Conservation (phyloP, 2,329 filamentous ascomycete genomes). For the Lecanicillium sp. region DNA sequence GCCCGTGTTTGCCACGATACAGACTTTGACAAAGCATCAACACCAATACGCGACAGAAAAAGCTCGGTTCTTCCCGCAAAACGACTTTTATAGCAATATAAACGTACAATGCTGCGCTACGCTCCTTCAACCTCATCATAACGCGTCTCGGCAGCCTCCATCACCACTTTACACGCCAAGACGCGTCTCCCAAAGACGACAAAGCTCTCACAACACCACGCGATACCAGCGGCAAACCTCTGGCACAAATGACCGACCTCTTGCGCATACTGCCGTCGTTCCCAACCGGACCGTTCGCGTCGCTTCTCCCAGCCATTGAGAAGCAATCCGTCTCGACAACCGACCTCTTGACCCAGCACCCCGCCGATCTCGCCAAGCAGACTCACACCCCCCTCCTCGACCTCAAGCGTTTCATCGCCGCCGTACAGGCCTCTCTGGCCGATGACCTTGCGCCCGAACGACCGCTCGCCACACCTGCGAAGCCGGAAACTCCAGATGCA, state of each 20-base stretch:
- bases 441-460: constrained; percentile 38
- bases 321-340: constrained; percentile 67
- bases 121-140: no score
- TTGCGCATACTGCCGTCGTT: constrained; percentile 76
- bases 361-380: constrained; percentile 75
- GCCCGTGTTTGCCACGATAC: no score
- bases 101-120: no score
- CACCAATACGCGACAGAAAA: no score
- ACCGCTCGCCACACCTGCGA: background rate
- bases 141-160: no score
- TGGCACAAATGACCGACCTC: constrained; percentile 88
- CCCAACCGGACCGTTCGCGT: constrained; percentile 59
- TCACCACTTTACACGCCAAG: constrained; percentile 5
- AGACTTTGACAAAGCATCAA: no score
- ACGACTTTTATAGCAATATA: no score
- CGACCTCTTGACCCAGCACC: constrained; percentile 80
- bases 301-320: constrained; percentile 75
- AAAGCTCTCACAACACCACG: no score
- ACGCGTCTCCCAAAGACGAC: constrained; percentile 50
- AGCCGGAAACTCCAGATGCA: background rate
- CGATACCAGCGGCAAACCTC: no score
- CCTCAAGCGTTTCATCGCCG: constrained; percentile 63
- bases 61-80: no score
- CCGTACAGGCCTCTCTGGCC: constrained; percentile 61
- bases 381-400: constrained; percentile 76